Percentiles rank a stretch among this genome's conserved stretches.
phyloP scores from a whole-genome alignment of 192 early-diverging fungal genomes.

The Gryganskiella cystojenkinii region DNA sequence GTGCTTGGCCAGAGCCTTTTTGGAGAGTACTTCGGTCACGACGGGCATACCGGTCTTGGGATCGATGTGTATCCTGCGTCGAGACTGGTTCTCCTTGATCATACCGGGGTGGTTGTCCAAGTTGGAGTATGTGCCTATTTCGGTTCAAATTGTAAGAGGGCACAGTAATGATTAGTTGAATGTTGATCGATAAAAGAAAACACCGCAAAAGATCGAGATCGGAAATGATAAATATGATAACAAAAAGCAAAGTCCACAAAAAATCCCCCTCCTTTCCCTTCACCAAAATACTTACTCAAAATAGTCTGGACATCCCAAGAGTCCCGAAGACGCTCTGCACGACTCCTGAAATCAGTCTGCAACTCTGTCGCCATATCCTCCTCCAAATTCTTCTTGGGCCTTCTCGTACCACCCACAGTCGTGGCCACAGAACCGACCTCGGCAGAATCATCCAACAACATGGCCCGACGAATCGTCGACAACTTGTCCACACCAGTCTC shows the following conservation, averaged over 20 bases:
- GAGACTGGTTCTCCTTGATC: slow-evolving; percentile 75
- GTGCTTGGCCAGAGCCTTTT: slow-evolving; percentile 40
- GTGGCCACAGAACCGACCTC: slow-evolving; percentile 45
- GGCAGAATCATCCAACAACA: slow-evolving; percentile 57
- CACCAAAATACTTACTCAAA: slow-evolving; percentile 71
- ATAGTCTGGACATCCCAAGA: slow-evolving; percentile 95
- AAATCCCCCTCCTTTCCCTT: too few species aligned
- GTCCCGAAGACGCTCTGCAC: slow-evolving; percentile 58
- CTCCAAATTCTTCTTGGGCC: slow-evolving; percentile 57
- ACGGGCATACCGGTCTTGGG: slow-evolving; percentile 80
- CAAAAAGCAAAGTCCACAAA: too few species aligned
- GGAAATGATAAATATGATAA: too few species aligned
- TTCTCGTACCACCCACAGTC: slow-evolving; percentile 48
- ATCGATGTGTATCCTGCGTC: slow-evolving; percentile 72
- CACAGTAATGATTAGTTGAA: not conserved
- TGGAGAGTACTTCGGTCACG: slow-evolving; percentile 59
- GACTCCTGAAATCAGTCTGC: slow-evolving; percentile 58
- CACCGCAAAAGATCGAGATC: not conserved
- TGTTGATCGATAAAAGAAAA: not conserved
- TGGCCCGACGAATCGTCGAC: slow-evolving; percentile 66
- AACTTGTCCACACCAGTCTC: slow-evolving; percentile 68
- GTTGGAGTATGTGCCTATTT: slow-evolving; percentile 89
- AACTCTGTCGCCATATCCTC: slow-evolving; percentile 62
- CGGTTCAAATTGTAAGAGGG: not conserved
- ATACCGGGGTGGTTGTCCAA: slow-evolving; percentile 91